phyloP scores from a whole-genome alignment of 768 basidiomycete genomes.

The Suillus bovinus region DNA sequence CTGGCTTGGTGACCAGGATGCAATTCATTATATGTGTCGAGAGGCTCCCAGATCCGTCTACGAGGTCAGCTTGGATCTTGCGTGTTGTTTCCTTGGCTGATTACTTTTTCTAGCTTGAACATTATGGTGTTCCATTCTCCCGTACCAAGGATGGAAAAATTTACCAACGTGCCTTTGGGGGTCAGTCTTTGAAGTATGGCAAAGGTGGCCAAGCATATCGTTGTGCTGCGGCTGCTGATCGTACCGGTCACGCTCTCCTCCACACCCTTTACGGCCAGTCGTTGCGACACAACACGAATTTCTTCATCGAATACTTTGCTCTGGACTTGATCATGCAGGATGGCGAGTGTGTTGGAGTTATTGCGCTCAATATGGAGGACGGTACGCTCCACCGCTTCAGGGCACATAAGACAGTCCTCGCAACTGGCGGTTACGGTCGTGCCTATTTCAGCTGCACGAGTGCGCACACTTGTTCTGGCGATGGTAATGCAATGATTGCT shows the following conservation, averaged over 20 bases:
- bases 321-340: conserved; percentile 98
- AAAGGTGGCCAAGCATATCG: conserved; percentile 99
- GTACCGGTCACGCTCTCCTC: conserved; percentile 96
- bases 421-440: conserved; percentile 97
- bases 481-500: conserved; percentile 98
- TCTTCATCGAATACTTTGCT: conserved; percentile 99
- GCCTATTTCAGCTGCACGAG: conserved; percentile 98
- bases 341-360: conserved; percentile 98
- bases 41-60: conserved; percentile 94
- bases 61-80: conserved; percentile 54
- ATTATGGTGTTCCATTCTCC: conserved; percentile 98
- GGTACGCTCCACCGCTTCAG: conserved; percentile 99
- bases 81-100: conserved; percentile 3
- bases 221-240: conserved; percentile 97
- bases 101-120: conserved; percentile 74
- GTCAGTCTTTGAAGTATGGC: conserved; percentile 94
- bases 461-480: conserved; percentile 98
- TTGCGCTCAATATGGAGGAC: conserved; percentile 99
- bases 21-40: conserved; percentile 99
- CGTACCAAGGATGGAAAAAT: conserved; percentile 99
- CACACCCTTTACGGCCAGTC: conserved; percentile 99
- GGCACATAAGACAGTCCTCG: conserved; percentile 96
- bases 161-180: conserved; percentile 99
- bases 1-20: conserved; percentile 99
- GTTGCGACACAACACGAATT: conserved; percentile 97